These are phyloP conservation scores for Hypoxylon fuscum DNA, from an alignment of 495 filamentous ascomycete species.

Conservation along the genomic window DNA sequence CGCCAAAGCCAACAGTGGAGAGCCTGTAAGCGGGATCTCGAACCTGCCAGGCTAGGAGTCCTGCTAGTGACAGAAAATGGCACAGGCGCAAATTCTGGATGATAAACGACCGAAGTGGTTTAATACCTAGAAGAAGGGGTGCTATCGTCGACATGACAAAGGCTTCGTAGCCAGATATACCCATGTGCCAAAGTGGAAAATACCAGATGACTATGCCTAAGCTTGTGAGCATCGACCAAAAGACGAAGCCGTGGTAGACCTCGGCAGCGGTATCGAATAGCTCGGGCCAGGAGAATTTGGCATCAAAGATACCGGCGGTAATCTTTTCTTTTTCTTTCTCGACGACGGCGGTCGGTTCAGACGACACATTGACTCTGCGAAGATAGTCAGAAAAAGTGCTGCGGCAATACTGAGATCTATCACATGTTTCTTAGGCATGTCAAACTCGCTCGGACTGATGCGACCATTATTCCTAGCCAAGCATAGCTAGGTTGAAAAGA, in stretches of 20 bases:
- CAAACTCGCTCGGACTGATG: constrained; percentile 45
- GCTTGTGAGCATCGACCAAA: constrained; percentile 94
- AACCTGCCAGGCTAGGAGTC: constrained; percentile 82
- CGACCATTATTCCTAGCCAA: not conserved
- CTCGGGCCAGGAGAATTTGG: constrained; percentile 76
- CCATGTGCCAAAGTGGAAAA: constrained; percentile 99
- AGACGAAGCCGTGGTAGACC: constrained; percentile 94
- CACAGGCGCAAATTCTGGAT: constrained; percentile 71
- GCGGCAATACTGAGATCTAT: not conserved
- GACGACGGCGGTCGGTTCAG: constrained; percentile 75
- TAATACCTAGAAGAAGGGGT: constrained; percentile 81
- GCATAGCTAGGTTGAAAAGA: not conserved
- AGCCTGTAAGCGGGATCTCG: constrained; percentile 78
- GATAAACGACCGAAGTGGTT: constrained; percentile 71
- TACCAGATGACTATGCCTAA: constrained; percentile 93
- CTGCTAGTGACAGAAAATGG: constrained; percentile 79
- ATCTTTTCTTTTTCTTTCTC: constrained; percentile 90
- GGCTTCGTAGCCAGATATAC: constrained; percentile 95
- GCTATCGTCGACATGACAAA: constrained; percentile 85
- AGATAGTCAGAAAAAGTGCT: constrained; percentile 53
- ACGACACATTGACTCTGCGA: constrained; percentile 64
- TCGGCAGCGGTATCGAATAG: constrained; percentile 85
- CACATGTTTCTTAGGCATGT: constrained; percentile 28
- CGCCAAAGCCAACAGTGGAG: constrained; percentile 79
- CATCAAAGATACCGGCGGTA: constrained; percentile 72